These are phyloP conservation scores for Thermothelomyces thermophilus DNA, from an alignment of 2,329 filamentous ascomycete genomes.

Conservation along the genomic window DNA sequence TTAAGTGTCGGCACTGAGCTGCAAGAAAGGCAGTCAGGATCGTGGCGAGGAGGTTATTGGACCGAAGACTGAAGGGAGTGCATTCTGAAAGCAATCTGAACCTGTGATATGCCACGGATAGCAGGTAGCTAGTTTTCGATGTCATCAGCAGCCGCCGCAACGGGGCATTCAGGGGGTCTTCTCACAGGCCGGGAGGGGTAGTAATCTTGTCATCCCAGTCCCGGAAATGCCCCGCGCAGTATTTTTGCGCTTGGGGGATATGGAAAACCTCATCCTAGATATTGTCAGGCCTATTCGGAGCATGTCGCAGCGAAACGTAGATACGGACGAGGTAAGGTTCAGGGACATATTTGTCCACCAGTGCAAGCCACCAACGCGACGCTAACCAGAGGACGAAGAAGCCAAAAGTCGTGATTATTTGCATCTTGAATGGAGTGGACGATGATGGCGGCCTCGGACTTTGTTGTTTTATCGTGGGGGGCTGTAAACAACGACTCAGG, in stretches of 20 bases:
- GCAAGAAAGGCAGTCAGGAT: conserved; percentile 40
- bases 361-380: conserved; percentile 33
- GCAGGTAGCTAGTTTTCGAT: conserved; percentile 36
- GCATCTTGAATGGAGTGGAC: no score
- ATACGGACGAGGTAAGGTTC: conserved; percentile 49
- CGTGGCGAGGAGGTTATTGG: conserved; percentile 42
- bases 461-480: neutral
- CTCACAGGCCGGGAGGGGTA: conserved; percentile 80
- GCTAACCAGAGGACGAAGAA: conserved; percentile 26
- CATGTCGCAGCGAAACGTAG: neutral
- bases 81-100: conserved; percentile 30
- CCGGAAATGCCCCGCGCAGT: conserved; percentile 66
- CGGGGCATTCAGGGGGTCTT: conserved; percentile 18
- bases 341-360: conserved; percentile 37
- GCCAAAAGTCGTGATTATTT: conserved; percentile 2
- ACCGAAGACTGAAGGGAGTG: conserved; percentile 39
- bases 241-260: conserved; percentile 82
- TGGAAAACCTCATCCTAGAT: conserved; percentile 78
- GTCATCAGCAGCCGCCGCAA: conserved; percentile 18
- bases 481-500: neutral
- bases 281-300: neutral
- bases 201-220: conserved; percentile 97
- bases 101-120: conserved; percentile 38
- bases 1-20: conserved; percentile 45
- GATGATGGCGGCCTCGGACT: neutral